Conservation (phyloP, 148 eudicot species). For the Linanthus parryae region DNA sequence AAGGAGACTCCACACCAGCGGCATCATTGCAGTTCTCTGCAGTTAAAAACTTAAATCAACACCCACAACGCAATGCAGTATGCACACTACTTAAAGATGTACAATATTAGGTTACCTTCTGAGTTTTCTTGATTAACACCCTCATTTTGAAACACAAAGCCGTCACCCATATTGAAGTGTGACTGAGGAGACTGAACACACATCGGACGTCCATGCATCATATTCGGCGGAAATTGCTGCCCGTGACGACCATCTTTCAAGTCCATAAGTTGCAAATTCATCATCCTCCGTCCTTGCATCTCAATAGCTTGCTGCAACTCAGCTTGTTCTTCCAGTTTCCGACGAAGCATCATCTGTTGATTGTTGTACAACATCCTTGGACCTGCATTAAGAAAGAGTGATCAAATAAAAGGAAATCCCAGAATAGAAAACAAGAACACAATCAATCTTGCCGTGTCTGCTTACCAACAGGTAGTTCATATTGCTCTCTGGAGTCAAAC, state of each 20-base stretch:
- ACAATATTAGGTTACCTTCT: no score
- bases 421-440: neutral
- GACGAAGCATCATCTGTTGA: constrained; percentile 63
- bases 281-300: constrained; percentile 62
- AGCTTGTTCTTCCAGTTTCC: constrained; percentile 70
- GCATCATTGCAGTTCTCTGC: no score
- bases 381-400: constrained; percentile 28
- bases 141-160: constrained; percentile 15
- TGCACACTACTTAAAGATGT: no score
- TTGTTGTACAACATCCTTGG: constrained; percentile 54
- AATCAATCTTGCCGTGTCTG: neutral
- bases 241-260: constrained; percentile 38
- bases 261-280: constrained; percentile 73
- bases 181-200: constrained; percentile 24
- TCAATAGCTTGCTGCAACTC: constrained; percentile 84
- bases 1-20: no score
- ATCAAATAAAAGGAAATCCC: no score
- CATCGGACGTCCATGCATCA: constrained; percentile 19
- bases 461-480: constrained; percentile 59
- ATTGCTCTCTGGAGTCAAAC: constrained; percentile 54
- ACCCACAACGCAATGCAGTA: no score
- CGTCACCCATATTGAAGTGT: constrained; percentile 17
- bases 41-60: no score
- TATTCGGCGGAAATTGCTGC: constrained; percentile 30
- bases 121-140: constrained; percentile 25